phyloP scores from a whole-genome alignment of 805 yeast genomes.

The Candida sonorensis region DNA sequence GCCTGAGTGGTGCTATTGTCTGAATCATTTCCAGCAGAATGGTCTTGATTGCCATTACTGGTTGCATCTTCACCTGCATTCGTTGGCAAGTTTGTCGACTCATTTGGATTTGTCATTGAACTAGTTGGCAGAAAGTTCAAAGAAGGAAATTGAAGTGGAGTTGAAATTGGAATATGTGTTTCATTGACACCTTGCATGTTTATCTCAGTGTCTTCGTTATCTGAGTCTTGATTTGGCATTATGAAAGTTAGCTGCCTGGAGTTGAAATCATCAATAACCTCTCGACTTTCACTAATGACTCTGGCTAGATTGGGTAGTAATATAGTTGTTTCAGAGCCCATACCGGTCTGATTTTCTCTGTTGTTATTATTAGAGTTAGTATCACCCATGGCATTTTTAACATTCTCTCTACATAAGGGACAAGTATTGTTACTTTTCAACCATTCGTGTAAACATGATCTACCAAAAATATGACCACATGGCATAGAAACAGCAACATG shows the following conservation, averaged over 20 bases:
- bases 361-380: constrained; percentile 2
- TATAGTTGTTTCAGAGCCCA: constrained; percentile 24
- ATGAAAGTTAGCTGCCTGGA: constrained; percentile 24
- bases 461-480: constrained; percentile 84
- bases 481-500: constrained; percentile 75
- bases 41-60: background rate
- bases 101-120: too few relatives aligned
- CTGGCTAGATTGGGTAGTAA: constrained; percentile 30
- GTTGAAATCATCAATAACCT: constrained; percentile 24
- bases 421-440: constrained; percentile 66
- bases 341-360: background rate
- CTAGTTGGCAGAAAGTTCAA: too few relatives aligned
- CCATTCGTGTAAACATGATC: constrained; percentile 83
- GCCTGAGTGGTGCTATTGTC: constrained; percentile 1
- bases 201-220: background rate
- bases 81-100: too few relatives aligned
- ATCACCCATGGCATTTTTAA: background rate
- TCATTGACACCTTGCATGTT: constrained; percentile 4
- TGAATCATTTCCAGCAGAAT: background rate
- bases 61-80: too few relatives aligned
- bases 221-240: constrained; percentile 23
- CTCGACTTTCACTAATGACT: constrained; percentile 26
- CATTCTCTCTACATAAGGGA: constrained; percentile 67
- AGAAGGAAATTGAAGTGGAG: constrained; percentile 6
- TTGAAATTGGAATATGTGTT: constrained; percentile 3